These are phyloP conservation scores for Cercospora citrullina DNA, from an alignment of 2,329 filamentous ascomycete species.

Conservation along the genomic window DNA sequence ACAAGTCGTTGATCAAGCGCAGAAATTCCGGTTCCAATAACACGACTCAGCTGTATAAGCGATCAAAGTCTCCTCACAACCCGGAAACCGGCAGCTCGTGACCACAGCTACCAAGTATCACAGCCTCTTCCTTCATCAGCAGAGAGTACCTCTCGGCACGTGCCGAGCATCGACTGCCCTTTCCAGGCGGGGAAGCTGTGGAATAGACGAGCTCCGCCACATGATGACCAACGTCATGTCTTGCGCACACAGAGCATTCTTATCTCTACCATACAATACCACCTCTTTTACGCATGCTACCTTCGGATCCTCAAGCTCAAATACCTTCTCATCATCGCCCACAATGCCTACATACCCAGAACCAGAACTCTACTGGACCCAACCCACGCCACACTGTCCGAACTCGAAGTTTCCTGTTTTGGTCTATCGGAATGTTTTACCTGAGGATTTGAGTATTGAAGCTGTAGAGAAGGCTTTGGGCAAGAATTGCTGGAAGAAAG, in stretches of 20 bases:
- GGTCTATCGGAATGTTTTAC: conserved; percentile 36
- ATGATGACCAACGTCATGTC: background rate
- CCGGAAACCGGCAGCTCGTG: background rate
- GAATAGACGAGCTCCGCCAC: background rate
- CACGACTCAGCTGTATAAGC: background rate
- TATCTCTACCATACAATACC: background rate
- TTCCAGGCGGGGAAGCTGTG: background rate
- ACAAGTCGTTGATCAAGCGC: background rate
- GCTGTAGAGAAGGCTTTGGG: conserved; percentile 24
- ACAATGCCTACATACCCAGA: background rate
- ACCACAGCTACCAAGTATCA: background rate
- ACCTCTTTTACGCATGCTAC: too few species aligned
- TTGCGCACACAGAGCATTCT: background rate
- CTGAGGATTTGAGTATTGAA: conserved; percentile 27
- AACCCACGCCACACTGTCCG: conserved; percentile 29
- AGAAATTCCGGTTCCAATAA: background rate
- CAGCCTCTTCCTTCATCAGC: background rate
- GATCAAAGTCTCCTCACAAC: background rate
- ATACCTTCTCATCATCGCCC: too few species aligned
- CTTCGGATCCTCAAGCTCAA: too few species aligned
- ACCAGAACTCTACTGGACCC: conserved; percentile 21
- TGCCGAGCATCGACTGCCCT: background rate
- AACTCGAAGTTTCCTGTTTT: conserved; percentile 34
- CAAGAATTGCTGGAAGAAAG: conserved; percentile 29
- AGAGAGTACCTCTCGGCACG: background rate